Percentiles rank a stretch among this genome's conserved stretches.
Evolutionary conservation across 257 asterid genomes (phyloP).

Genomic region (Scutellaria minor): DNA sequence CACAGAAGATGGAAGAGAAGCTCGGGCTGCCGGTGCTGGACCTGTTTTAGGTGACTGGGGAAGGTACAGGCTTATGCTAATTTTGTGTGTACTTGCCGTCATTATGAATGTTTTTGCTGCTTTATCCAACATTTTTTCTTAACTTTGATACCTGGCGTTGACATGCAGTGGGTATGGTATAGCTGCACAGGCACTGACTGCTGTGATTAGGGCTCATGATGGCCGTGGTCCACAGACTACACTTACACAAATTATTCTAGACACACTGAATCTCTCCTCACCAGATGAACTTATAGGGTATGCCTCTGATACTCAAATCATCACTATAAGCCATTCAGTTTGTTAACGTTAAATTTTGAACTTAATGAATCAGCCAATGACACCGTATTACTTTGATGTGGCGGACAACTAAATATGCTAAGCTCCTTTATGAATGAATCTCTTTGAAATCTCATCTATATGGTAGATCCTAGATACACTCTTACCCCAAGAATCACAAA

Average conservation of each 20-base stretch:
- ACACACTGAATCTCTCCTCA: constrained; percentile 62
- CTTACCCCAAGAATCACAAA: background rate
- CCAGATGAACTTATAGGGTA: constrained; percentile 92
- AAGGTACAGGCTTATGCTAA: constrained; percentile 49
- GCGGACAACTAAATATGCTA: background rate
- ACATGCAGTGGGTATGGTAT: constrained; percentile 87
- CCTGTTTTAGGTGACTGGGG: constrained; percentile 95
- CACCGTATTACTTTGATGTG: constrained; percentile 7
- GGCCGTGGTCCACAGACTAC: constrained; percentile 82
- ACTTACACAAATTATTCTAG: constrained; percentile 55
- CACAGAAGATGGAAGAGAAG: constrained; percentile 87
- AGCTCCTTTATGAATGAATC: background rate
- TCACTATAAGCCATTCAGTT: constrained; percentile 6
- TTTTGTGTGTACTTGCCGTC: constrained; percentile 3
- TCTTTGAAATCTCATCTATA: background rate
- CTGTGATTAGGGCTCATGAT: constrained; percentile 79
- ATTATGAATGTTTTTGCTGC: constrained; percentile 4
- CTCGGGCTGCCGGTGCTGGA: constrained; percentile 93
- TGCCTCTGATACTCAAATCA: constrained; percentile 30
- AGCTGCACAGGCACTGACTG: constrained; percentile 85
- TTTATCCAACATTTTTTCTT: background rate
- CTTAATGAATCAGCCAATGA: background rate
- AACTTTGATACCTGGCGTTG: constrained; percentile 5
- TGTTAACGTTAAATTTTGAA: background rate
- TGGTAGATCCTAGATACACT: background rate